Base-by-base conservation (phyloP, 129 eudicot species). In the Ambrosia trifida region DNA sequence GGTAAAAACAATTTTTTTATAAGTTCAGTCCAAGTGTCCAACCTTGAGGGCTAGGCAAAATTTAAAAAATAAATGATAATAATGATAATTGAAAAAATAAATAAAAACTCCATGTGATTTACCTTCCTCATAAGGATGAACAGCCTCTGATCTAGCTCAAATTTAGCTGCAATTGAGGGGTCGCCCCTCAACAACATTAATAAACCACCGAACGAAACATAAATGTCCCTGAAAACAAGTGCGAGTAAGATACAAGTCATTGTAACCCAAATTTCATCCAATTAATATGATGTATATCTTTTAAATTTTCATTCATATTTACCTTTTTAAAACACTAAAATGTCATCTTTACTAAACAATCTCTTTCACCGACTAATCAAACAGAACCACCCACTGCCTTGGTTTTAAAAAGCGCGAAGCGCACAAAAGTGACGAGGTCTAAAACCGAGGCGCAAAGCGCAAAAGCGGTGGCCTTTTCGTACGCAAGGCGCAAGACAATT, bases 131-230 rank as follows among this genome's bases (percentile, higher is more conserved):
- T 82, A 46, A 94, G 95, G 66, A 94, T 78, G 72, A 94, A 94
- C 79, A 94, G 72, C 85, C 84, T 94, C 82, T 89, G 96, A 79
- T 94, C 99, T 50, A 94, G 97, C 84, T 94, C 97, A 47, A 94
- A 89, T 74, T 85, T 86, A 16, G 89, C 82, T 40, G 95, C 89
- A 78, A 84, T 83, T 33, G 93, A 80, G 19, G 89, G 88, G 57
- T 94, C 99, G 31, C 95, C 99, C 70, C 70, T 84, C 75, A 94
- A 78, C 97, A 80, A 63, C 98, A 94, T 94, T 82, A 94, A 78
- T 18, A 94, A 83, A 33, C 98, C 98, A 14, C 96, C 98, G 74
- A 94, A 94, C 0, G 98, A 94, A 56, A 88, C 85, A 75, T 78
- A 87, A 19, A 94, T 82, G 76, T 89, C 97, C 75, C 98, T 94